Base-by-base conservation (phyloP, 2,329 filamentous ascomycete species). In the Chaetomium sp. region DNA sequence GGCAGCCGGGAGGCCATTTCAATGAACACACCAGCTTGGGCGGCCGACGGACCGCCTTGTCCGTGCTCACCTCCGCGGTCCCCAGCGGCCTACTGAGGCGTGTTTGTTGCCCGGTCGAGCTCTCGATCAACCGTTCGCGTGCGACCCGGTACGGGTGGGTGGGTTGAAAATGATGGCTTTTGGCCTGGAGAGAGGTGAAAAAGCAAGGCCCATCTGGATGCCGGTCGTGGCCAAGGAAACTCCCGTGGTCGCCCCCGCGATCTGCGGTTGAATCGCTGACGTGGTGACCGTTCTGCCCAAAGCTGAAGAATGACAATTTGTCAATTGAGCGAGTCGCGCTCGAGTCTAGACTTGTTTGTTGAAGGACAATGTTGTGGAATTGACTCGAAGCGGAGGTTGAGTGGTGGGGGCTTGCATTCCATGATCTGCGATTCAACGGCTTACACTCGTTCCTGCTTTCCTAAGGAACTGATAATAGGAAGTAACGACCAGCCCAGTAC, bases 221-320 rank as follows among this genome's bases (percentile, higher is more conserved):
- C 14, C 44, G 52, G 54, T 56, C 56, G 52, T 56, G 58, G 56
- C 43, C 52, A 51, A 38, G 49, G 46, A 43, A 53, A 51, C 58
- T 58, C 41, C 50, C 45, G 53, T 51, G 45, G 56, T 32, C 42
- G 42, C 33, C 57, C 50, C 43, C 40, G 35, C 40, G 57, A 61
- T 59, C 60, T 61, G 60, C 61, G 57, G n/a, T 43, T 53, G 38
- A 54, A 42, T 45, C 37, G 34, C 51, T 61, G 61, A 55, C 59
- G 53, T 55, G 56, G 54, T 35, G 52, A 53, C 44, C 27, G 44
- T 42, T 56, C 50, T 10, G 43, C 38, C 46, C 41, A 49, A 33
- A 40, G 6, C 8, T 10, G 14, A 32, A 47, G 37, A 52, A 44
- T 35, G 14, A n/a, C 38, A 9, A 35, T 12, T 14, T 11, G 38